phyloP scores from a whole-genome alignment of 2,329 filamentous ascomycete species.

The Pseudogymnoascus pannorum region DNA sequence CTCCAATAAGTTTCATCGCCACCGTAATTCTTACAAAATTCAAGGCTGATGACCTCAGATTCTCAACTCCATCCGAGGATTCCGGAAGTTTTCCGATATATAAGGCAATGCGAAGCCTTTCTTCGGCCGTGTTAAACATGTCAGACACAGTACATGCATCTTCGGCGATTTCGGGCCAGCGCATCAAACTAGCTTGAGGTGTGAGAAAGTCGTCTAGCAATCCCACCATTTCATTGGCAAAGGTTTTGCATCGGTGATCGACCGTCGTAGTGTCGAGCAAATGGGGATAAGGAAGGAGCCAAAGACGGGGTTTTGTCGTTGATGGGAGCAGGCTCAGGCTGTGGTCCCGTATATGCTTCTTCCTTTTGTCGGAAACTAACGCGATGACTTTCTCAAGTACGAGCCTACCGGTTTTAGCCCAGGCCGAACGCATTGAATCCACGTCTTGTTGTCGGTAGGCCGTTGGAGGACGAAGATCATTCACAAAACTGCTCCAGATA shows the following conservation, averaged over 20 bases:
- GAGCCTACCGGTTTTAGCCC: slow-evolving; percentile 9
- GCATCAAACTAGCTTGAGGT: slow-evolving; percentile 10
- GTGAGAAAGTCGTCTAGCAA: slow-evolving; percentile 6
- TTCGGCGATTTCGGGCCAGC: slow-evolving; percentile 11
- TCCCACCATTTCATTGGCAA: slow-evolving; percentile 9
- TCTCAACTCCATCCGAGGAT: background rate
- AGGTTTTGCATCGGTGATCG: slow-evolving; percentile 9
- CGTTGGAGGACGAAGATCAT: slow-evolving; percentile 11
- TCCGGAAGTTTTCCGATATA: slow-evolving; percentile 10
- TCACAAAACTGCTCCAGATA: slow-evolving; percentile 11
- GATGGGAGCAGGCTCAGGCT: slow-evolving; percentile 11
- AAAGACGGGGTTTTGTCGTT: slow-evolving; percentile 8
- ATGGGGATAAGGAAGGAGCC: slow-evolving; percentile 14
- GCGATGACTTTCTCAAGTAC: slow-evolving; percentile 11
- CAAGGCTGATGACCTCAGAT: background rate
- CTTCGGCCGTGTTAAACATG: slow-evolving; percentile 10
- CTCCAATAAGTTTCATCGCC: slow-evolving; percentile 12
- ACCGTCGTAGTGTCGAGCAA: slow-evolving; percentile 2
- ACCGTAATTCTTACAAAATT: slow-evolving; percentile 11
- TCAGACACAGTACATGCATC: slow-evolving; percentile 7
- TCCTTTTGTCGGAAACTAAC: slow-evolving; percentile 7
- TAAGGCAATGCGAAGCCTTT: slow-evolving; percentile 11
- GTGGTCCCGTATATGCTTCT: background rate
- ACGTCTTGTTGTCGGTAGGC: background rate
- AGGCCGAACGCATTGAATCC: slow-evolving; percentile 3